Percentiles rank a stretch among this genome's conserved stretches.
Evolutionary conservation across 164 flowering plant genomes (phyloP).

Genomic region (Amborella trichopoda): DNA sequence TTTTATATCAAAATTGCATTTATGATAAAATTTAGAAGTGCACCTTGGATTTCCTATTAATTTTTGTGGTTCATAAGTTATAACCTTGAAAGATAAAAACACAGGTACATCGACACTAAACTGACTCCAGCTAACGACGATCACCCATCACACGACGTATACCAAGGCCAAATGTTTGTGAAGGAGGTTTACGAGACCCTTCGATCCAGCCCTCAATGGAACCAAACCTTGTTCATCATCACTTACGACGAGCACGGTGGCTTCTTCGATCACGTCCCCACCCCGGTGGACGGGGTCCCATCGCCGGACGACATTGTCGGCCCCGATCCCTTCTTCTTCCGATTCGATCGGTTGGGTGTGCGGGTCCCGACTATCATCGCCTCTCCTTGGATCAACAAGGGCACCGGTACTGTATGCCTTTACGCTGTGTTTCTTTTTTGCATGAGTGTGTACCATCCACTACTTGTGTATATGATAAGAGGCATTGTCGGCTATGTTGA

Average conservation of each 20-base stretch:
- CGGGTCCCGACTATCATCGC: slow-evolving; percentile 69
- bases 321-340: slow-evolving; percentile 61
- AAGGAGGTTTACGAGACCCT: slow-evolving; percentile 91
- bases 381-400: slow-evolving; percentile 89
- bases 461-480: too few relatives aligned
- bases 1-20: background rate
- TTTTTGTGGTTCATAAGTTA: background rate
- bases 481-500: background rate
- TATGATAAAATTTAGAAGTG: background rate
- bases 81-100: background rate
- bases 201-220: slow-evolving; percentile 92
- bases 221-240: slow-evolving; percentile 52
- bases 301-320: slow-evolving; percentile 86
- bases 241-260: slow-evolving; percentile 98
- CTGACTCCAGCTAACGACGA: slow-evolving; percentile 72
- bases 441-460: too few relatives aligned
- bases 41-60: background rate
- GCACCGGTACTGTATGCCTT: slow-evolving; percentile 43
- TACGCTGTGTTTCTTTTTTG: background rate
- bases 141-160: slow-evolving; percentile 93
- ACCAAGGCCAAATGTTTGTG: slow-evolving; percentile 72
- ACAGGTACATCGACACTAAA: slow-evolving; percentile 40
- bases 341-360: slow-evolving; percentile 77
- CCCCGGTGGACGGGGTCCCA: slow-evolving; percentile 73
- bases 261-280: slow-evolving; percentile 77